phyloP scores from a whole-genome alignment of 2,329 filamentous ascomycete genomes.

The Leptographium flavum region DNA sequence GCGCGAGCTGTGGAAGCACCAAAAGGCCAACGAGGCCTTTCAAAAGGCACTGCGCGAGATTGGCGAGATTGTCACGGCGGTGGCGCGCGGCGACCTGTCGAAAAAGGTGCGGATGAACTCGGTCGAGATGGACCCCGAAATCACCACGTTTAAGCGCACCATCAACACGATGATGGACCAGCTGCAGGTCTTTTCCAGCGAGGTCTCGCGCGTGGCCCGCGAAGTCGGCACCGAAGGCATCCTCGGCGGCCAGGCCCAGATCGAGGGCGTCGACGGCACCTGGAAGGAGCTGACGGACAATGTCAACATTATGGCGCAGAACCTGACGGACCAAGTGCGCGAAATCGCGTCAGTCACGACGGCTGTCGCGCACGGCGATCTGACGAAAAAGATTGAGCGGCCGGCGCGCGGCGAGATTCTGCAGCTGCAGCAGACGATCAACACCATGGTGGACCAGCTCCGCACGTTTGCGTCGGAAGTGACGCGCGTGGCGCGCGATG shows the following conservation, averaged over 20 bases:
- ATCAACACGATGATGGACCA: slow-evolving; percentile 99
- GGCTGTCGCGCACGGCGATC: slow-evolving; percentile 67
- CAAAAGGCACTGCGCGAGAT: slow-evolving; percentile 95
- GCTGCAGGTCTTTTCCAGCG: slow-evolving; percentile 87
- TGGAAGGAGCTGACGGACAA: slow-evolving; percentile 96
- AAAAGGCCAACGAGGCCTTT: slow-evolving; percentile 96
- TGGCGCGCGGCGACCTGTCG: slow-evolving; percentile 86
- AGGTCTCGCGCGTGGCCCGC: slow-evolving; percentile 85
- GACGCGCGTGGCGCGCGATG: slow-evolving; percentile 68
- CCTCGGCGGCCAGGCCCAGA: slow-evolving; percentile 83
- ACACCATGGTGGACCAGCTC: slow-evolving; percentile 79
- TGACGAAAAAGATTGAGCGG: slow-evolving; percentile 73
- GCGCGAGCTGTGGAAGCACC: slow-evolving; percentile 88
- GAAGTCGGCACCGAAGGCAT: slow-evolving; percentile 95
- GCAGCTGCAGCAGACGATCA: slow-evolving; percentile 73
- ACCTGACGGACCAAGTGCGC: slow-evolving; percentile 70
- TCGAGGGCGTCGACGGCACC: slow-evolving; percentile 86
- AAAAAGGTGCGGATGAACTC: slow-evolving; percentile 95
- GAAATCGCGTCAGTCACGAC: slow-evolving; percentile 78
- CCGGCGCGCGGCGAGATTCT: slow-evolving; percentile 71
- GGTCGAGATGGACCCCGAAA: slow-evolving; percentile 95
- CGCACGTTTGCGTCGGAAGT: slow-evolving; percentile 75
- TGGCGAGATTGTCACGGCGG: slow-evolving; percentile 91
- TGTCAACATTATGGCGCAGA: slow-evolving; percentile 74
- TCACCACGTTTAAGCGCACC: slow-evolving; percentile 92